phyloP scores from a whole-genome alignment of 2,329 filamentous ascomycete species.

The Penicillium sp. region DNA sequence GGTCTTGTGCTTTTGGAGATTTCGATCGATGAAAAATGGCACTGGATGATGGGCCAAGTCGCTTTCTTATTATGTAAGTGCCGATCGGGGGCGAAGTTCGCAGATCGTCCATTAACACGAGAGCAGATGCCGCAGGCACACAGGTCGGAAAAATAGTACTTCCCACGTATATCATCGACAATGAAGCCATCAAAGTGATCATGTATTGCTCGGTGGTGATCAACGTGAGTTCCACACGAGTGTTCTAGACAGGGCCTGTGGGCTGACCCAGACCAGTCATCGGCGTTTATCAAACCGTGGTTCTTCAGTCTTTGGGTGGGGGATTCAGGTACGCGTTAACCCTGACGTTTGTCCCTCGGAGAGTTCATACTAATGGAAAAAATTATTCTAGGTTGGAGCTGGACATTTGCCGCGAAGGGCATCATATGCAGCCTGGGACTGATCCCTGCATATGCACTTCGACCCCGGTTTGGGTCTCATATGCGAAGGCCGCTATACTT shows the following conservation, averaged over 20 bases:
- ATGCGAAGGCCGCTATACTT: neutral
- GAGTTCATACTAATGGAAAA: neutral
- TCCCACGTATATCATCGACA: neutral
- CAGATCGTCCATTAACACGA: neutral
- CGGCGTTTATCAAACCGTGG: slow-evolving; percentile 3
- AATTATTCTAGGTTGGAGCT: neutral
- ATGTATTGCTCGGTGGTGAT: neutral
- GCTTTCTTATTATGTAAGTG: neutral
- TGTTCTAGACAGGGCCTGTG: neutral
- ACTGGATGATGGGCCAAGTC: neutral
- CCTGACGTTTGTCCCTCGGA: neutral
- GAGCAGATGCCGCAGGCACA: neutral
- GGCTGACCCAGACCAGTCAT: neutral
- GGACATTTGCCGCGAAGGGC: slow-evolving; percentile 1
- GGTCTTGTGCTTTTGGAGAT: neutral
- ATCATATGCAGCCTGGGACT: slow-evolving; percentile 4
- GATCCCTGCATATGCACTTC: slow-evolving; percentile 4
- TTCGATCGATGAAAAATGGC: neutral
- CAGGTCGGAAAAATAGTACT: neutral
- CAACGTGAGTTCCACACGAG: neutral
- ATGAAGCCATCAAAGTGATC: neutral
- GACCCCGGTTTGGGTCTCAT: neutral
- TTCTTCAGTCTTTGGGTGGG: slow-evolving; percentile 3
- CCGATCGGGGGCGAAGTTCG: neutral
- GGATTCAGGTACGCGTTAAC: slow-evolving; percentile 1